A percentile compares a stretch with the other conserved stretches of the same genome.
phyloP scores from a whole-genome alignment of 192 early-diverging fungal genomes.

The Linnemannia schmuckeri region DNA sequence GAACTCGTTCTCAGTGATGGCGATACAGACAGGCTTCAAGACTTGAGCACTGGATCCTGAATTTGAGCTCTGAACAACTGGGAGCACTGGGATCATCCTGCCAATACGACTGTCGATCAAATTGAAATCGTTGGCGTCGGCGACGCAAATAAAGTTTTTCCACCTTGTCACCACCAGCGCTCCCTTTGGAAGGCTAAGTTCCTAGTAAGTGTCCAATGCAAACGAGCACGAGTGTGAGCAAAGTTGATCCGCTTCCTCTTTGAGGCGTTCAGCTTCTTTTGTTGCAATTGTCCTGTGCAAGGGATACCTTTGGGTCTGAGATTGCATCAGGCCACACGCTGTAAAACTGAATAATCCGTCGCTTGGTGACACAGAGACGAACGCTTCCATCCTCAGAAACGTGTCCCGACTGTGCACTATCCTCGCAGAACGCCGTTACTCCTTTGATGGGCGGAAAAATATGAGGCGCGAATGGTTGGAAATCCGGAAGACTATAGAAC shows the following conservation, averaged over 20 bases:
- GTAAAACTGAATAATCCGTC: conserved; percentile 61
- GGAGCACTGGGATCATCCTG: conserved; percentile 48
- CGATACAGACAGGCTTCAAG: conserved; percentile 72
- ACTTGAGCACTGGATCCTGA: conserved; percentile 36
- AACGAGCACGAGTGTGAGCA: not conserved
- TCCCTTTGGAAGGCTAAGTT: conserved; percentile 74
- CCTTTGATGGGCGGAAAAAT: conserved; percentile 65
- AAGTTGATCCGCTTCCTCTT: too few relatives aligned
- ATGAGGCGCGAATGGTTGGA: conserved; percentile 57
- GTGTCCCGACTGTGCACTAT: conserved; percentile 60
- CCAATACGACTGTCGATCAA: conserved; percentile 63
- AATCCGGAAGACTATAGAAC: conserved; percentile 72
- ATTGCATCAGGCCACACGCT: conserved; percentile 48
- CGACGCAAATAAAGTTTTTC: conserved; percentile 71
- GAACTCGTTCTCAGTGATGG: conserved; percentile 76
- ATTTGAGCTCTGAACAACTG: conserved; percentile 29
- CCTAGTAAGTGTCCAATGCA: conserved; percentile 55
- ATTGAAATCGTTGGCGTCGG: conserved; percentile 79
- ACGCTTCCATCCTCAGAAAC: conserved; percentile 65
- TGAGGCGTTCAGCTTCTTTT: too few relatives aligned
- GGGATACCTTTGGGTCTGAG: conserved; percentile 37
- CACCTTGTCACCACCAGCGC: conserved; percentile 68
- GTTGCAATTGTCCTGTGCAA: not conserved
- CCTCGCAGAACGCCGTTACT: conserved; percentile 71
- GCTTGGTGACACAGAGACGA: conserved; percentile 64